Conservation (phyloP, 805 yeast species). For the Wickerhamomyces chaumierensis region DNA sequence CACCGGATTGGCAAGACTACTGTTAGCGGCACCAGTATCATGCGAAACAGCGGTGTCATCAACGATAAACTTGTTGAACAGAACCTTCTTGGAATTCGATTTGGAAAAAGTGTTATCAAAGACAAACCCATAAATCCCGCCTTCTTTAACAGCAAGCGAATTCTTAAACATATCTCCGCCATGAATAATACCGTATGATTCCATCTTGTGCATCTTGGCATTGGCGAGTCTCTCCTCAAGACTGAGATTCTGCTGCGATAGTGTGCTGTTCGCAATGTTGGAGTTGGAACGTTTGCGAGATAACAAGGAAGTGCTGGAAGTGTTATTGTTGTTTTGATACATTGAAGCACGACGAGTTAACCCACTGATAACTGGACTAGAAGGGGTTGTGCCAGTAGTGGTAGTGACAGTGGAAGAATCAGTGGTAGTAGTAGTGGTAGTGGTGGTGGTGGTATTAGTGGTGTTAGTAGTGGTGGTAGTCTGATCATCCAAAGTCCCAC, state of each 20-base stretch:
- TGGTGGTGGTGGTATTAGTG: background rate
- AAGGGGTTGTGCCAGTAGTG: too few relatives aligned
- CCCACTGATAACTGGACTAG: too few relatives aligned
- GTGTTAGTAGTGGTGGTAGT: too few relatives aligned
- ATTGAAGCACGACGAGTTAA: too few relatives aligned
- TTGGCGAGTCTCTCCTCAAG: constrained; percentile 47
- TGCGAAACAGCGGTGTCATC: too few relatives aligned
- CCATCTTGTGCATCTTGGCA: constrained; percentile 38
- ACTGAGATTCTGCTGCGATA: constrained; percentile 19
- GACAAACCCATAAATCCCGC: constrained; percentile 76
- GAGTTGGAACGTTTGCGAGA: constrained; percentile 24
- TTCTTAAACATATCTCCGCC: constrained; percentile 59
- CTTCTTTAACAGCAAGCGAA: constrained; percentile 40
- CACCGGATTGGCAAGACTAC: too few relatives aligned
- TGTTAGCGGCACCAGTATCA: too few relatives aligned
- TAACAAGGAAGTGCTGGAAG: constrained; percentile 13
- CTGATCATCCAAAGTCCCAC: too few relatives aligned
- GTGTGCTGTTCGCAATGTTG: constrained; percentile 8
- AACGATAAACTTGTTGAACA: constrained; percentile 37
- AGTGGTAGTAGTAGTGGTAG: constrained; percentile 19
- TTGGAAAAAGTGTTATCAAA: constrained; percentile 89
- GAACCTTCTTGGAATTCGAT: constrained; percentile 69
- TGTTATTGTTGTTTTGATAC: constrained; percentile 4
- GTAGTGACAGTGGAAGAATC: constrained; percentile 10
- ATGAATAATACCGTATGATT: constrained; percentile 43